These are phyloP conservation scores for Ogataea wickerhamii DNA, from an alignment of 805 yeast species.

Conservation along the genomic window DNA sequence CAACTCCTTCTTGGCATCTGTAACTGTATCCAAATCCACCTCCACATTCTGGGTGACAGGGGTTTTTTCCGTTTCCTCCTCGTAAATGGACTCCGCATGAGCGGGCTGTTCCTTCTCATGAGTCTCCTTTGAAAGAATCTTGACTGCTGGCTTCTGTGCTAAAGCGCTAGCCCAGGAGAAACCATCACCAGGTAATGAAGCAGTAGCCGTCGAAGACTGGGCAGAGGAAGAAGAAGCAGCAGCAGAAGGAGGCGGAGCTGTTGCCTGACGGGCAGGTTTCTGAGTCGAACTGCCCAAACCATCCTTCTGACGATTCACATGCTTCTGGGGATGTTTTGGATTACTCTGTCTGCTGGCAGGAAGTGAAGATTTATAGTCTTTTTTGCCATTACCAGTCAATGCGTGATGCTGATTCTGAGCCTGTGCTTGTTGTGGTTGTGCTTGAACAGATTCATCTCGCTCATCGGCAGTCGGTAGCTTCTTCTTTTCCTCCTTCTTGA, in stretches of 20 bases:
- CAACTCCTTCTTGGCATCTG: slow-evolving; percentile 10
- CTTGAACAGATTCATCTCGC: slow-evolving; percentile 13
- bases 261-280: slow-evolving; percentile 7
- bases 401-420: slow-evolving; percentile 12
- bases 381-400: slow-evolving; percentile 12
- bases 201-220: slow-evolving; percentile 9
- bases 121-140: slow-evolving; percentile 9
- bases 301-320: slow-evolving; percentile 14
- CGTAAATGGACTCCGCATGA: neutral
- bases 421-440: slow-evolving; percentile 3
- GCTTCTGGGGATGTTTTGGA: slow-evolving; percentile 13
- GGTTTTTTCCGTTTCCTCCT: neutral
- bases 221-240: slow-evolving; percentile 7
- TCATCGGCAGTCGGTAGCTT: slow-evolving; percentile 29
- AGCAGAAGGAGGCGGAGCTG: slow-evolving; percentile 8
- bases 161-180: slow-evolving; percentile 35
- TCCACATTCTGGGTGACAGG: neutral
- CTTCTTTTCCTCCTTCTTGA: slow-evolving; percentile 58
- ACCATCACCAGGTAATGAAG: slow-evolving; percentile 19
- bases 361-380: slow-evolving; percentile 6
- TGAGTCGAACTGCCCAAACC: slow-evolving; percentile 5
- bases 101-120: slow-evolving; percentile 13
- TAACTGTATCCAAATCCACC: slow-evolving; percentile 6
- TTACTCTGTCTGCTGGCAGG: slow-evolving; percentile 13
- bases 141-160: slow-evolving; percentile 22